phyloP scores from a whole-genome alignment of 2,329 filamentous ascomycete species.

The Cytospora piceicola region DNA sequence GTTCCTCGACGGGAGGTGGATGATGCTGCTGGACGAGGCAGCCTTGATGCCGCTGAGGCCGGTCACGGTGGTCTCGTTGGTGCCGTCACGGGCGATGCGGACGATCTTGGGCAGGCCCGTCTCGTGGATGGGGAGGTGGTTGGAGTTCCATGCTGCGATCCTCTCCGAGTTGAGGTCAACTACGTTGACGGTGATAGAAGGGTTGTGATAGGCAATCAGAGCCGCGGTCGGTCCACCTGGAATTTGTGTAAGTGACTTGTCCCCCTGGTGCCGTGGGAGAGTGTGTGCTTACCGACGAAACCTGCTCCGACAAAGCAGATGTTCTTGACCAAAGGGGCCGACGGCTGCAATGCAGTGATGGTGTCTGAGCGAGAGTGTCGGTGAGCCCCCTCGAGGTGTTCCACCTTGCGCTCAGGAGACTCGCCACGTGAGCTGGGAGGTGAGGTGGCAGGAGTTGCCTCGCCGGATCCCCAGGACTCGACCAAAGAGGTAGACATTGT shows the following conservation, averaged over 20 bases:
- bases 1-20: slow-evolving; percentile 41
- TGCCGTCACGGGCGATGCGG: slow-evolving; percentile 47
- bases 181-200: slow-evolving; percentile 60
- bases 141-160: slow-evolving; percentile 61
- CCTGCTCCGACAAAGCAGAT: slow-evolving; percentile 64
- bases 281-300: slow-evolving; percentile 55
- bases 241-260: neutral
- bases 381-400: neutral
- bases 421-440: slow-evolving; percentile 35
- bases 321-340: slow-evolving; percentile 37
- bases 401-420: slow-evolving; percentile 35
- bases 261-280: neutral
- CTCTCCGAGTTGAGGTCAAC: slow-evolving; percentile 59
- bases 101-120: slow-evolving; percentile 60
- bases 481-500: slow-evolving; percentile 11
- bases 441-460: slow-evolving; percentile 33
- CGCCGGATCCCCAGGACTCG: slow-evolving; percentile 23
- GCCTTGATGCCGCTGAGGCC: slow-evolving; percentile 25
- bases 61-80: slow-evolving; percentile 36
- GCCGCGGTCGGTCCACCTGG: slow-evolving; percentile 63
- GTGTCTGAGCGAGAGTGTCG: slow-evolving; percentile 17
- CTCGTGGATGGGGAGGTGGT: slow-evolving; percentile 63
- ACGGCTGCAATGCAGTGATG: slow-evolving; percentile 7
- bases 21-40: neutral
- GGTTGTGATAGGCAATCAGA: slow-evolving; percentile 62